Percentiles rank a stretch among this genome's conserved stretches.
These are phyloP conservation scores for Pichia nakasei DNA, from an alignment of 805 yeast species.

Conservation along the genomic window DNA sequence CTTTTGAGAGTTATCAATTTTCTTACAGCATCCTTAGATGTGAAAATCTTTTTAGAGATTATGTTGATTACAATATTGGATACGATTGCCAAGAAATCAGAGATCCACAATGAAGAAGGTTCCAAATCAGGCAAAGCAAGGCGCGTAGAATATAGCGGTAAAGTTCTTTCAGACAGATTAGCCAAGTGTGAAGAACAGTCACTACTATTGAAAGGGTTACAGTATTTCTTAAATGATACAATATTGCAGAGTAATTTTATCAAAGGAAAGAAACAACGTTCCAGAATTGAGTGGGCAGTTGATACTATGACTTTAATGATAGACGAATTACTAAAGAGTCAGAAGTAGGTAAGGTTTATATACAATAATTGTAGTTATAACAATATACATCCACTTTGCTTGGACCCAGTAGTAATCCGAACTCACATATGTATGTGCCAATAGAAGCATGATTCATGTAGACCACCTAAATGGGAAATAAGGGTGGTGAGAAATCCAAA, in stretches of 20 bases:
- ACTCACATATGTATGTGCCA: no score
- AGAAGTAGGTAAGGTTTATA: conserved; percentile 6
- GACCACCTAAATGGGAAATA: no score
- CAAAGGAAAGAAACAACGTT: conserved; percentile 44
- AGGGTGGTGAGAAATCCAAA: no score
- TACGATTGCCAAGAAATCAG: conserved; percentile 49
- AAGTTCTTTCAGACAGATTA: conserved; percentile 26
- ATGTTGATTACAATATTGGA: conserved; percentile 61
- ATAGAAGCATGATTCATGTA: no score
- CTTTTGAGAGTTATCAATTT: conserved; percentile 67
- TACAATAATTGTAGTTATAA: no score
- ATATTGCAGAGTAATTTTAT: conserved; percentile 39
- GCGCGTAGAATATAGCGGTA: conserved; percentile 28
- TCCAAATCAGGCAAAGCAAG: conserved; percentile 15
- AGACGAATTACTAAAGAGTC: conserved; percentile 26
- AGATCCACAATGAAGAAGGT: conserved; percentile 38
- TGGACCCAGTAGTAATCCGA: no score
- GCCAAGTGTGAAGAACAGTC: conserved; percentile 51
- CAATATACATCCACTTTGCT: no score
- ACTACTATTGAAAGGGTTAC: conserved; percentile 55
- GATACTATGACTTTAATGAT: conserved; percentile 45
- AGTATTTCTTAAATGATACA: conserved; percentile 44
- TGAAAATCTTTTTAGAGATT: conserved; percentile 63
- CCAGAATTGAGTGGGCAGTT: conserved; percentile 61
- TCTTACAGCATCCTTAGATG: conserved; percentile 52